phyloP scores from a whole-genome alignment of 352 stramenopile species.

The Globisporangium polare region DNA sequence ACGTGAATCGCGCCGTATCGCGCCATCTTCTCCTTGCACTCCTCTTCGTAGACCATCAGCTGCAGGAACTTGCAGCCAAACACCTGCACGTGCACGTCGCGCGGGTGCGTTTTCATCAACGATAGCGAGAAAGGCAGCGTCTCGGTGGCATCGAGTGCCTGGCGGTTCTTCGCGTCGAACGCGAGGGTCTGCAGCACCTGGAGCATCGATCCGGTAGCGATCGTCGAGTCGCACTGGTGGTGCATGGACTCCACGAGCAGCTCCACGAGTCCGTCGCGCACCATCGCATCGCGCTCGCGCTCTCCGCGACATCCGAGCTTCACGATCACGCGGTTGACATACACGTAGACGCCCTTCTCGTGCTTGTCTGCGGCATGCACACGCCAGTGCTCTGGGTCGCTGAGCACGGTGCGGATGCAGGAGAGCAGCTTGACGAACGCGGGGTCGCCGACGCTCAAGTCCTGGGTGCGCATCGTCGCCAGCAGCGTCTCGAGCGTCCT shows the following conservation, averaged over 20 bases:
- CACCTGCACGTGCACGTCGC: slow-evolving; percentile 33
- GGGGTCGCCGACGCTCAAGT: slow-evolving; percentile 32
- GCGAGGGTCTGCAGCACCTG: slow-evolving; percentile 50
- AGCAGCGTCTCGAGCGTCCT: slow-evolving; percentile 46
- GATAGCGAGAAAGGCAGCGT: slow-evolving; percentile 27
- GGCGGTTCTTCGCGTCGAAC: slow-evolving; percentile 32
- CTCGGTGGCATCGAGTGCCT: slow-evolving; percentile 24
- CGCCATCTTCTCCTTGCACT: slow-evolving; percentile 43
- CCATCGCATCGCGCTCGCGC: slow-evolving; percentile 39
- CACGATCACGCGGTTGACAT: slow-evolving; percentile 34
- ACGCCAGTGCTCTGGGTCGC: slow-evolving; percentile 25
- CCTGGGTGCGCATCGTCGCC: slow-evolving; percentile 24
- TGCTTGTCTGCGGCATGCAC: slow-evolving; percentile 12
- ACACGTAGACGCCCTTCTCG: slow-evolving; percentile 31
- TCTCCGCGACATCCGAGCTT: slow-evolving; percentile 45
- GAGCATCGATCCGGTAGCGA: slow-evolving; percentile 21
- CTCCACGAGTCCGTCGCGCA: slow-evolving; percentile 33
- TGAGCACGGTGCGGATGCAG: slow-evolving; percentile 33
- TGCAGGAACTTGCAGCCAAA: slow-evolving; percentile 65
- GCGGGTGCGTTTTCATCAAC: slow-evolving; percentile 30
- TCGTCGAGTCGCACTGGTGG: slow-evolving; percentile 10
- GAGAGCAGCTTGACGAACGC: slow-evolving; percentile 39
- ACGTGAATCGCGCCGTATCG: slow-evolving; percentile 24
- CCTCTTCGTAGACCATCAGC: slow-evolving; percentile 60
- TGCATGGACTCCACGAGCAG: slow-evolving; percentile 29